These are phyloP conservation scores for Crinitomyces ghanaensis DNA, from an alignment of 805 yeast genomes.

Conservation along the genomic window DNA sequence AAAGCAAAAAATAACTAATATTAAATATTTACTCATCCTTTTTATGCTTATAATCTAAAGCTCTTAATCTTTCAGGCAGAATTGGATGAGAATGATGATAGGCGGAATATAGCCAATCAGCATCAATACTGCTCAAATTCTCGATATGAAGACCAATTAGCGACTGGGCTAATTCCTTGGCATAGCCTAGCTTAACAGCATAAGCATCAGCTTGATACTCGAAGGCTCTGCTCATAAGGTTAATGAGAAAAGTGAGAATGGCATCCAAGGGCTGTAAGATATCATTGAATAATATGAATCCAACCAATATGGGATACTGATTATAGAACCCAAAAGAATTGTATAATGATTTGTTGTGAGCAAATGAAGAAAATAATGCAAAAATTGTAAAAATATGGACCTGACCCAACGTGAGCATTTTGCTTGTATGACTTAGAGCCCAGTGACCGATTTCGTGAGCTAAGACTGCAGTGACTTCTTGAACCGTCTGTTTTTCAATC, in stretches of 20 bases:
- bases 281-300: conserved; percentile 70
- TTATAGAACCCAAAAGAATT: conserved; percentile 62
- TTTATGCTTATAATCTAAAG: conserved; percentile 40
- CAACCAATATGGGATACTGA: conserved; percentile 65
- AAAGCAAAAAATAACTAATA: too few species aligned
- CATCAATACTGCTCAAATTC: conserved; percentile 76
- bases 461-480: conserved; percentile 83
- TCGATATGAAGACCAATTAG: conserved; percentile 67
- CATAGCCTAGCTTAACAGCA: conserved; percentile 66
- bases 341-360: conserved; percentile 69
- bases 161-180: conserved; percentile 55
- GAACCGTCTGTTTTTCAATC: conserved; percentile 62
- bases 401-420: conserved; percentile 56
- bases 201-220: conserved; percentile 91
- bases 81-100: conserved; percentile 90
- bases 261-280: conserved; percentile 69
- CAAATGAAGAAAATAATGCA: conserved; percentile 65
- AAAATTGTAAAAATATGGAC: conserved; percentile 53
- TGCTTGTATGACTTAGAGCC: conserved; percentile 81
- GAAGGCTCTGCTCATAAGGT: conserved; percentile 66
- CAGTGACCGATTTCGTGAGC: conserved; percentile 99
- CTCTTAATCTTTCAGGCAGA: conserved; percentile 74
- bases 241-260: conserved; percentile 51
- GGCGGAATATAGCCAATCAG: conserved; percentile 81
- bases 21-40: conserved; percentile 11